phyloP scores from a whole-genome alignment of 495 filamentous ascomycete species.

The Letharia lupina region DNA sequence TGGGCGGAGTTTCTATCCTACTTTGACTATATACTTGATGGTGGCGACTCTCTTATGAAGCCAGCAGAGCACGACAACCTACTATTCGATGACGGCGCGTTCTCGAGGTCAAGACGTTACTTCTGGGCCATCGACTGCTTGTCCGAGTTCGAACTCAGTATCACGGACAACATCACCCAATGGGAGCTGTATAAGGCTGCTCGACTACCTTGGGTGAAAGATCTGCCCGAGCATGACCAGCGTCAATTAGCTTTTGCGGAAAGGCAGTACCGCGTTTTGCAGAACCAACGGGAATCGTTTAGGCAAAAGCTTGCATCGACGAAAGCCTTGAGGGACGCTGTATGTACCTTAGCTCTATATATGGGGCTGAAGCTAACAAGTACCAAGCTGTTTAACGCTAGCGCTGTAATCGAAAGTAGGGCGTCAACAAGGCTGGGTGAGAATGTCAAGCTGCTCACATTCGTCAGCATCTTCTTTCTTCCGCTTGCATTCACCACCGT shows the following conservation, averaged over 20 bases:
- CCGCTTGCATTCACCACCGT: constrained; percentile 39
- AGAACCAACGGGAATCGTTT: constrained; percentile 26
- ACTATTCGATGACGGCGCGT: constrained; percentile 28
- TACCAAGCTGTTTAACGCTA: constrained; percentile 27
- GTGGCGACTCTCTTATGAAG: constrained; percentile 26
- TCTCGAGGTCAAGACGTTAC: constrained; percentile 29
- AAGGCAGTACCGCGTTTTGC: constrained; percentile 23
- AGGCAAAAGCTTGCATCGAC: constrained; percentile 27
- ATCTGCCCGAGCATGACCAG: constrained; percentile 16
- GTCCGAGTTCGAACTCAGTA: constrained; percentile 24
- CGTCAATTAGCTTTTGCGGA: constrained; percentile 21
- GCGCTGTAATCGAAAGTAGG: constrained; percentile 31
- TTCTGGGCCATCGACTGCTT: constrained; percentile 32
- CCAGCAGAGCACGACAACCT: constrained; percentile 29
- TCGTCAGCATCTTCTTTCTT: constrained; percentile 43
- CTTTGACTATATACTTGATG: constrained; percentile 27
- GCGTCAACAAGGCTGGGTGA: constrained; percentile 31
- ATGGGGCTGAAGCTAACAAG: constrained; percentile 3
- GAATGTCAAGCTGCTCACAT: constrained; percentile 42
- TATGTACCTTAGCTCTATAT: constrained; percentile 8
- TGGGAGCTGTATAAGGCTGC: constrained; percentile 26
- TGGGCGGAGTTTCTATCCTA: constrained; percentile 28
- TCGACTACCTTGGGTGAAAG: constrained; percentile 7
- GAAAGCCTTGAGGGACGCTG: constrained; percentile 26
- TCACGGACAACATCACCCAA: constrained; percentile 28